These are phyloP conservation scores for Tuctoria greenei DNA, from an alignment of 176 grass and related monocot genomes.

Conservation along the genomic window DNA sequence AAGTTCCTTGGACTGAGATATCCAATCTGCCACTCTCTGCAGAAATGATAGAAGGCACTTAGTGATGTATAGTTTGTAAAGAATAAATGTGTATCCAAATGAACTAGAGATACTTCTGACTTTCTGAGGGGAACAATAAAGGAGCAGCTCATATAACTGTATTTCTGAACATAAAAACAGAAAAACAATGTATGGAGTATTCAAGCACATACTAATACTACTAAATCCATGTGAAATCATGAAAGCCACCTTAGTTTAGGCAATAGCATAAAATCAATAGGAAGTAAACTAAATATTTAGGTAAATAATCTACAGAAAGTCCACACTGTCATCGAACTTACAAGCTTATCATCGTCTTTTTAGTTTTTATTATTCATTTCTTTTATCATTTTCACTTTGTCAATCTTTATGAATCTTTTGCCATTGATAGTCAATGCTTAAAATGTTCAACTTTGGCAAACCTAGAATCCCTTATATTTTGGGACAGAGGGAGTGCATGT, in stretches of 20 bases:
- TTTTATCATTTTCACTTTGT: too few relatives aligned
- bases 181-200: background rate
- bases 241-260: background rate
- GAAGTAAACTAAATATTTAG: background rate
- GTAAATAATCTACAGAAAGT: background rate
- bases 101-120: constrained; percentile 1
- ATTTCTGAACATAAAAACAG: background rate
- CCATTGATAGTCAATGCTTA: too few relatives aligned
- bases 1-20: constrained; percentile 62
- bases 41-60: constrained; percentile 16
- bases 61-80: constrained; percentile 15
- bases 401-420: too few relatives aligned
- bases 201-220: constrained; percentile 35
- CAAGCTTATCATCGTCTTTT: too few relatives aligned
- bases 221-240: background rate
- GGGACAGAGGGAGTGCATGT: too few relatives aligned
- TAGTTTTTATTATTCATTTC: too few relatives aligned
- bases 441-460: too few relatives aligned
- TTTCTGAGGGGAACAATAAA: constrained; percentile 8
- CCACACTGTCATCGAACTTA: background rate
- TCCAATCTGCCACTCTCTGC: constrained; percentile 66
- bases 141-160: background rate
- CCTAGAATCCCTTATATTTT: too few relatives aligned
- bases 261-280: constrained; percentile 2
- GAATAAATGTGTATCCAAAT: background rate